Evolutionary conservation across 768 basidiomycete genomes (phyloP).

Genomic region (Nevesoporus exiguus): DNA sequence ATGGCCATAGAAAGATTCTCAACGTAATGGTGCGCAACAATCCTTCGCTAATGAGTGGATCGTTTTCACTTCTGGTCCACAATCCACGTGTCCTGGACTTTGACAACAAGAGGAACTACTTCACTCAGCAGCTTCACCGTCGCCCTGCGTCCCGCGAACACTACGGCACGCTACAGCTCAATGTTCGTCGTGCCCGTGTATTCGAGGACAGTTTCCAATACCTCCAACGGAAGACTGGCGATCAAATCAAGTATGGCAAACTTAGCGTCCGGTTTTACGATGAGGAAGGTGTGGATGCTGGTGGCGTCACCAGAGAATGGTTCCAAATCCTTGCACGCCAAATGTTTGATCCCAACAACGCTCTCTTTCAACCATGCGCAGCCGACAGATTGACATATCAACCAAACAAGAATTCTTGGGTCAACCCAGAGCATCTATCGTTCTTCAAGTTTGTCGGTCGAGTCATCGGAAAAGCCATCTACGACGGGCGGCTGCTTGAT

Average conservation of each 20-base stretch:
- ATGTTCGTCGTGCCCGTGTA: conserved; percentile 84
- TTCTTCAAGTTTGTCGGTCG: conserved; percentile 99
- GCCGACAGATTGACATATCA: conserved; percentile 95
- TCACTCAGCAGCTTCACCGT: conserved; percentile 86
- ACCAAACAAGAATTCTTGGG: conserved; percentile 89
- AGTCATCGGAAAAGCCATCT: conserved; percentile 96
- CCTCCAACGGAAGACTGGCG: conserved; percentile 84
- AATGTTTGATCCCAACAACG: conserved; percentile 99
- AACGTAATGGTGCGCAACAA: conserved; percentile 99
- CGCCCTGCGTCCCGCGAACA: conserved; percentile 79
- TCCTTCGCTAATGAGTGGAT: conserved; percentile 96
- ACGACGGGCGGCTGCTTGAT: conserved; percentile 92
- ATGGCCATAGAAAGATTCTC: conserved; percentile 87
- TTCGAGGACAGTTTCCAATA: conserved; percentile 98
- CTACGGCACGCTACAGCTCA: conserved; percentile 79
- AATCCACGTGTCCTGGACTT: conserved; percentile 97
- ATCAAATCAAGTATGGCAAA: conserved; percentile 97
- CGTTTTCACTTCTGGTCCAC: conserved; percentile 93
- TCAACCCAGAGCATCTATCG: conserved; percentile 92
- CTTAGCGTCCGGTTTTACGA: conserved; percentile 94
- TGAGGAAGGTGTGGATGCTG: conserved; percentile 98
- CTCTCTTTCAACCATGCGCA: conserved; percentile 96
- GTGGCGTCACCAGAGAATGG: conserved; percentile 97
- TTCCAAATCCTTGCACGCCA: conserved; percentile 96
- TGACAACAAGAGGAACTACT: conserved; percentile 98